Evolutionary conservation across 2,329 filamentous ascomycete species (phyloP).

Genomic region (Pseudogymnoascus sp.): DNA sequence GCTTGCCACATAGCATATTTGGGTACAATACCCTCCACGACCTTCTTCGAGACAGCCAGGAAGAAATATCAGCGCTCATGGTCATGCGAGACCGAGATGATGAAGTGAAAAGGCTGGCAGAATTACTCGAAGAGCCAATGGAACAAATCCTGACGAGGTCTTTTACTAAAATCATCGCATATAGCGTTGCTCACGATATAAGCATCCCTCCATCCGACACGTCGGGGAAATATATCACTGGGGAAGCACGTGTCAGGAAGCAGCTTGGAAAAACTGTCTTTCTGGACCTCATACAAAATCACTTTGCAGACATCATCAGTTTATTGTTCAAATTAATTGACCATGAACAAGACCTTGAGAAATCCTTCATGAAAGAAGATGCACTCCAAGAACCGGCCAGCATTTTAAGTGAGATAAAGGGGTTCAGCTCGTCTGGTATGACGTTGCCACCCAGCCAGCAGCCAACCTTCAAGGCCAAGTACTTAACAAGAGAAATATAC

Average conservation of each 20-base stretch:
- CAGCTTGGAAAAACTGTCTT: slow-evolving; percentile 61
- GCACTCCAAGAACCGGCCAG: slow-evolving; percentile 52
- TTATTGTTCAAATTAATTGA: slow-evolving; percentile 70
- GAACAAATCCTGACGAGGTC: slow-evolving; percentile 53
- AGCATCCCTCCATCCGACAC: slow-evolving; percentile 32
- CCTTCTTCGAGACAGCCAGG: slow-evolving; percentile 61
- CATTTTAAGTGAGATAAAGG: slow-evolving; percentile 61
- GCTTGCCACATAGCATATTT: slow-evolving; percentile 80
- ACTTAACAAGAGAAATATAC: slow-evolving; percentile 65
- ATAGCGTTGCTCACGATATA: slow-evolving; percentile 73
- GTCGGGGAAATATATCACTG: slow-evolving; percentile 40
- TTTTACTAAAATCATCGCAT: slow-evolving; percentile 75
- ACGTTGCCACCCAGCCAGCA: slow-evolving; percentile 71
- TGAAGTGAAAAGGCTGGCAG: slow-evolving; percentile 52
- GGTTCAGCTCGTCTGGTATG: slow-evolving; percentile 56
- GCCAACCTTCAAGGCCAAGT: slow-evolving; percentile 73
- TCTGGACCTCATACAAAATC: slow-evolving; percentile 51
- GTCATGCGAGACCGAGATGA: slow-evolving; percentile 70
- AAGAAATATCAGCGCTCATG: slow-evolving; percentile 72
- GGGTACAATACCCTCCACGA: slow-evolving; percentile 62
- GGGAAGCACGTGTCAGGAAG: slow-evolving; percentile 60
- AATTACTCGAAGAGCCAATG: slow-evolving; percentile 45
- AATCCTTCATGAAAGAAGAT: slow-evolving; percentile 51
- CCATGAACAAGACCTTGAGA: slow-evolving; percentile 67
- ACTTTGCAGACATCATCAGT: slow-evolving; percentile 71